Conservation (phyloP, 2,329 filamentous ascomycete species). For the Fusarium nygamai region DNA sequence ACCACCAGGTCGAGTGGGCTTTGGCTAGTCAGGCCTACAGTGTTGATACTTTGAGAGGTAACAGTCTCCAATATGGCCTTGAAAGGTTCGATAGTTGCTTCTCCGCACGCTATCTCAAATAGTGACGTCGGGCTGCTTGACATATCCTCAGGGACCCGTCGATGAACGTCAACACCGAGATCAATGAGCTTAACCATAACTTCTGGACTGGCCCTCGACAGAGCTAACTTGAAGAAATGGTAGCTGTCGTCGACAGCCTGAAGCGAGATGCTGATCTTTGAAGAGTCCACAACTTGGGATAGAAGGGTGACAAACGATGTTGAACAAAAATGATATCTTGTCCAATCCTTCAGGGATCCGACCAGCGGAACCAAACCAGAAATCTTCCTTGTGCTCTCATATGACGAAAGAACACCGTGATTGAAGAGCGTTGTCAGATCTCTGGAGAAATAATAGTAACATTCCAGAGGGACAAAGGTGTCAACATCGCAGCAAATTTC, state of each 20-base stretch:
- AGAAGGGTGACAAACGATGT: not conserved
- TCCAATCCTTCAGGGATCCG: not conserved
- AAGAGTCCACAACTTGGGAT: not conserved
- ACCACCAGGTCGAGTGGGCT: not conserved
- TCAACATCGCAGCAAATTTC: not conserved
- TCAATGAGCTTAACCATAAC: not conserved
- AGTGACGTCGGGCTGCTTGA: not conserved
- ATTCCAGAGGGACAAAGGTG: rapidly evolving
- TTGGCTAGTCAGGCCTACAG: not conserved
- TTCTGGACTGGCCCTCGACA: rapidly evolving
- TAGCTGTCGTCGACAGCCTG: not conserved
- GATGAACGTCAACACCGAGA: not conserved
- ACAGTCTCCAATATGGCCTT: not conserved
- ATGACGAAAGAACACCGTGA: not conserved
- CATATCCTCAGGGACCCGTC: not conserved
- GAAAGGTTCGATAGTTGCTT: not conserved
- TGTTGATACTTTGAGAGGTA: not conserved
- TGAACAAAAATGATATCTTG: not conserved
- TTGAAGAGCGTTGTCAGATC: not conserved
- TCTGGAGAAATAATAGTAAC: not conserved
- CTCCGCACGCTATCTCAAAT: not conserved
- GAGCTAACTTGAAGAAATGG: not conserved
- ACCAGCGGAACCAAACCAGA: not conserved
- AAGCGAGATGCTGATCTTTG: not conserved
- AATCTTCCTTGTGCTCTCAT: not conserved